Percentiles rank a stretch among this genome's conserved stretches.
Evolutionary conservation across 192 early-diverging fungal genomes (phyloP).

Genomic region (Coemansia sp.): DNA sequence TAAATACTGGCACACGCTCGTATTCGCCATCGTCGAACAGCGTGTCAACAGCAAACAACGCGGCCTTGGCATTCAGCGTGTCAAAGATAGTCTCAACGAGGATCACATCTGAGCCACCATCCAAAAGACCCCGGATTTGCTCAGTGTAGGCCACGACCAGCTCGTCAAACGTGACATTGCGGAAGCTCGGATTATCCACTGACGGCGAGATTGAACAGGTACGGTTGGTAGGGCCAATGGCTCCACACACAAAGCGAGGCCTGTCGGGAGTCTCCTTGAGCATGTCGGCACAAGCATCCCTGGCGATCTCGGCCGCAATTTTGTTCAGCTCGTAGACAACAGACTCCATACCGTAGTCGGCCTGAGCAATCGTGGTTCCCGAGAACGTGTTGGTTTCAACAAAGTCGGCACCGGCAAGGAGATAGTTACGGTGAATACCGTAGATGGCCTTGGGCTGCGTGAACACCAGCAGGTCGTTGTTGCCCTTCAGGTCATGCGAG

Average conservation of each 20-base stretch:
- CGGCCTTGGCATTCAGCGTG: constrained; percentile 97
- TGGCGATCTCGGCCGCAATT: constrained; percentile 84
- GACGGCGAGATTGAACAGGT: constrained; percentile 97
- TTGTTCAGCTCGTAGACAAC: constrained; percentile 93
- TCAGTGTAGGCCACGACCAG: constrained; percentile 89
- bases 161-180: constrained; percentile 95
- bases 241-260: constrained; percentile 91
- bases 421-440: constrained; percentile 87
- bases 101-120: constrained; percentile 91
- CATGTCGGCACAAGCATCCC: constrained; percentile 80
- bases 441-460: constrained; percentile 90
- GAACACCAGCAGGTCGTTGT: constrained; percentile 94
- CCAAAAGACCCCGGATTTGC: constrained; percentile 88
- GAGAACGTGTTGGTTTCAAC: constrained; percentile 98
- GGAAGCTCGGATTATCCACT: constrained; percentile 92
- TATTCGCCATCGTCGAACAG: constrained; percentile 83
- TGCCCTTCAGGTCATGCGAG: constrained; percentile 87
- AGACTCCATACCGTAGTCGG: constrained; percentile 86
- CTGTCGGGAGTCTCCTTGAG: constrained; percentile 72
- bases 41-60: constrained; percentile 87
- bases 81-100: constrained; percentile 98
- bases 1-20: constrained; percentile 68
- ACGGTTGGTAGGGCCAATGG: constrained; percentile 91
- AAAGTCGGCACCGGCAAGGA: constrained; percentile 91
- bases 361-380: constrained; percentile 88